Evolutionary conservation across 768 basidiomycete species (phyloP).

Genomic region (Multifurca ochricompacta): DNA sequence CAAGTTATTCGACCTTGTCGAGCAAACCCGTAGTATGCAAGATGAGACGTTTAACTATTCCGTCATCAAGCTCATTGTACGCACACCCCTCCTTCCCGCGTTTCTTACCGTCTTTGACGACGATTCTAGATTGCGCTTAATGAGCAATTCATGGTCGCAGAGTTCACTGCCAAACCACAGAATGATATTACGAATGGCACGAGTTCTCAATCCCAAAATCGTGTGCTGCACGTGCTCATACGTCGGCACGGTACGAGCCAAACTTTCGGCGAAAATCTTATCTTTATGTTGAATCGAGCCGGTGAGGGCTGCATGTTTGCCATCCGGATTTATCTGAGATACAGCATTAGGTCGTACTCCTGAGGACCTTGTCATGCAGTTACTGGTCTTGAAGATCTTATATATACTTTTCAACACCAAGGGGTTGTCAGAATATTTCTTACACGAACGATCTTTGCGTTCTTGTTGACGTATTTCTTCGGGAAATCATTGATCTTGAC

Average conservation of each 20-base stretch:
- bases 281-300: slow-evolving; percentile 97
- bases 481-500: slow-evolving; percentile 85
- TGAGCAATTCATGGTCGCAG: slow-evolving; percentile 97
- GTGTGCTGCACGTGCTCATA: slow-evolving; percentile 77
- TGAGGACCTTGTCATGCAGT: slow-evolving; percentile 91
- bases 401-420: slow-evolving; percentile 93
- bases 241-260: slow-evolving; percentile 79
- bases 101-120: slow-evolving; percentile 9
- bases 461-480: slow-evolving; percentile 94
- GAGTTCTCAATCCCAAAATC: slow-evolving; percentile 48
- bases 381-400: slow-evolving; percentile 88
- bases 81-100: slow-evolving; percentile 24
- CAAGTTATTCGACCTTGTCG: slow-evolving; percentile 86
- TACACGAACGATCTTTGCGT: slow-evolving; percentile 97
- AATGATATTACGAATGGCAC: slow-evolving; percentile 20
- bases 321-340: neutral
- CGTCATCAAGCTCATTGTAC: slow-evolving; percentile 87
- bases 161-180: slow-evolving; percentile 31
- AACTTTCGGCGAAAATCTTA: slow-evolving; percentile 97
- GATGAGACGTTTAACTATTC: slow-evolving; percentile 95
- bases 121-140: slow-evolving; percentile 73
- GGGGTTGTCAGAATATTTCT: slow-evolving; percentile 90
- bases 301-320: slow-evolving; percentile 42
- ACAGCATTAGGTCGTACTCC: slow-evolving; percentile 57
- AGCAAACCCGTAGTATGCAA: slow-evolving; percentile 77